Percentiles rank a stretch among this genome's conserved stretches.
phyloP scores from a whole-genome alignment of 305 asterid genomes.

The Plantago rigida region DNA sequence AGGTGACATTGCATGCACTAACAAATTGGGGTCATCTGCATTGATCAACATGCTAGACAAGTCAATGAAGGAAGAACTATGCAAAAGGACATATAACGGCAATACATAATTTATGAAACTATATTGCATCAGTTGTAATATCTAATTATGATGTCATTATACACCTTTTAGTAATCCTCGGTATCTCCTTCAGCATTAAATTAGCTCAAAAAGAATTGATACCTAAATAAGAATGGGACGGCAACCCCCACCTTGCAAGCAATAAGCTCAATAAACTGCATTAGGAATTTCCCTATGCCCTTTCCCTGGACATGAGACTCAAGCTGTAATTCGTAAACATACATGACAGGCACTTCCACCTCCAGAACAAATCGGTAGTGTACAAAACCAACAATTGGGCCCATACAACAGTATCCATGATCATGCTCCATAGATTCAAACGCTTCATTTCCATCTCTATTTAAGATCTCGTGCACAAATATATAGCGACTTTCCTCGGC shows the following conservation, averaged over 20 bases:
- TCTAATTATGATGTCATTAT: background rate
- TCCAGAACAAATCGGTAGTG: conserved; percentile 70
- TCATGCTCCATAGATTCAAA: conserved; percentile 25
- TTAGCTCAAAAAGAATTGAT: conserved; percentile 4
- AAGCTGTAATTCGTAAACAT: conserved; percentile 81
- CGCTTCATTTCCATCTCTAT: conserved; percentile 29
- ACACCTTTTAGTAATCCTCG: background rate
- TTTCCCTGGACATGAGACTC: conserved; percentile 69
- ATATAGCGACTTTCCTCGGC: conserved; percentile 66
- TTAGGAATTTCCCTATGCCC: conserved; percentile 75
- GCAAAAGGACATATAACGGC: background rate
- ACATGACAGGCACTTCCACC: conserved; percentile 86
- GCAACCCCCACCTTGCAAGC: conserved; percentile 49
- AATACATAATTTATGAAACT: conserved; percentile 6
- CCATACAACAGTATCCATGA: conserved; percentile 28
- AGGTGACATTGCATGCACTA: background rate
- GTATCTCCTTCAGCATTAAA: background rate
- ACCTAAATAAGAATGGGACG: conserved; percentile 11
- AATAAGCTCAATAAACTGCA: conserved; percentile 72
- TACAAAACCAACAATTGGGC: conserved; percentile 60
- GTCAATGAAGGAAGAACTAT: conserved; percentile 9
- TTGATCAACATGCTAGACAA: conserved; percentile 16
- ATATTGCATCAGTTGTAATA: conserved; percentile 2
- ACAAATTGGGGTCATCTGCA: conserved; percentile 20
- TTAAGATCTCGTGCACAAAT: conserved; percentile 50